Percentiles rank a stretch among this genome's conserved stretches.
These are phyloP conservation scores for Alternaria ethzedia DNA, from an alignment of 2,329 filamentous ascomycete genomes.

Conservation along the genomic window DNA sequence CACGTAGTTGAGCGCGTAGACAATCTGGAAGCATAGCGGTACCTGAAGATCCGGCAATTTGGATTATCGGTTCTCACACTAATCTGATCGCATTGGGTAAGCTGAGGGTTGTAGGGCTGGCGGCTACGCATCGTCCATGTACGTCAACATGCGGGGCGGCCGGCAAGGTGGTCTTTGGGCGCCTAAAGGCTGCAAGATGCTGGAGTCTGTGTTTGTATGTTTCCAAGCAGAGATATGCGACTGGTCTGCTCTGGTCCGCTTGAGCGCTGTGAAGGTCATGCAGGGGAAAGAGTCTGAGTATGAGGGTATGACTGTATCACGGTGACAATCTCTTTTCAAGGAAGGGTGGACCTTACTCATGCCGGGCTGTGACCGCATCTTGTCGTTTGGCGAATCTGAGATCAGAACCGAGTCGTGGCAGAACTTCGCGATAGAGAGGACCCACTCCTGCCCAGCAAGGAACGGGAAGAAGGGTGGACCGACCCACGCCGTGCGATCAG, in stretches of 20 bases:
- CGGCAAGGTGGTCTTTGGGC: slow-evolving; percentile 34
- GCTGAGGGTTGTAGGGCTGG: slow-evolving; percentile 32
- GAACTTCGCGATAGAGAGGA: neutral
- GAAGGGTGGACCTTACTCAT: slow-evolving; percentile 1
- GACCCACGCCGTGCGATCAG: neutral
- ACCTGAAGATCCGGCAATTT: slow-evolving; percentile 29
- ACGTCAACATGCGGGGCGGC: slow-evolving; percentile 20
- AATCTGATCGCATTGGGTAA: slow-evolving; percentile 4
- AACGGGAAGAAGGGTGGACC: slow-evolving; percentile 2
- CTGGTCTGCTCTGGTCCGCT: slow-evolving; percentile 6
- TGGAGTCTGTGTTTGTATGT: slow-evolving; percentile 25
- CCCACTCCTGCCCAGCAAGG: neutral
- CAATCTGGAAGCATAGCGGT: slow-evolving; percentile 16
- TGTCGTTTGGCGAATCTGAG: slow-evolving; percentile 9
- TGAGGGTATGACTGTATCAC: slow-evolving; percentile 5
- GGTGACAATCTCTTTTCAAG: neutral
- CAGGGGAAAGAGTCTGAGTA: neutral
- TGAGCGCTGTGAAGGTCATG: slow-evolving; percentile 15
- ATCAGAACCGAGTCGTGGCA: neutral
- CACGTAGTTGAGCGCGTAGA: slow-evolving; percentile 28
- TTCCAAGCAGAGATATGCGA: slow-evolving; percentile 17
- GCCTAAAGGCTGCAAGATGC: slow-evolving; percentile 25
- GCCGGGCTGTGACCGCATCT: slow-evolving; percentile 6
- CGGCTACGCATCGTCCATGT: slow-evolving; percentile 31
- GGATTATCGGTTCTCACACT: slow-evolving; percentile 8